Percentiles rank a stretch among this genome's conserved stretches.
Conservation (phyloP, 192 early-diverging fungal species). For the Backusella parvicylindrica region DNA sequence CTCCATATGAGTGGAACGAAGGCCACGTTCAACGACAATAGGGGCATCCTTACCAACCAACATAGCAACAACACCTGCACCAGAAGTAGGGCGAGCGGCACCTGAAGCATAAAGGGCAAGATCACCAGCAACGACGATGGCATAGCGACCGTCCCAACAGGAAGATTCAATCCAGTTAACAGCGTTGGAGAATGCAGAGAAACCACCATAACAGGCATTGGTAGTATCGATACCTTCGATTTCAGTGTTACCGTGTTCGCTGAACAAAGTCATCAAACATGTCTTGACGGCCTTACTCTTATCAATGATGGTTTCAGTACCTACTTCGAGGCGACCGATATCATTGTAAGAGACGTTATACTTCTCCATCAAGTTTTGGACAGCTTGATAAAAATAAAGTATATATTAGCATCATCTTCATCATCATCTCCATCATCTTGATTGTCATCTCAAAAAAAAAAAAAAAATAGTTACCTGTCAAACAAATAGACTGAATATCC, state of each 20-base stretch:
- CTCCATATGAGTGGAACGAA: slow-evolving; percentile 92
- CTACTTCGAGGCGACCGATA: slow-evolving; percentile 95
- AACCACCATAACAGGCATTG: slow-evolving; percentile 99
- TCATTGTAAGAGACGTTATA: slow-evolving; percentile 80
- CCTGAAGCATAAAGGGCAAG: slow-evolving; percentile 96
- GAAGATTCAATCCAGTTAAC: slow-evolving; percentile 97
- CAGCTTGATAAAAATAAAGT: slow-evolving; percentile 45
- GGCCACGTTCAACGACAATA: slow-evolving; percentile 85
- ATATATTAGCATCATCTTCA: neutral
- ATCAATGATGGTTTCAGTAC: slow-evolving; percentile 99
- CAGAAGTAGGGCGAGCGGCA: slow-evolving; percentile 89
- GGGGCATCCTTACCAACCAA: slow-evolving; percentile 92
- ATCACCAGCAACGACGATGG: slow-evolving; percentile 89
- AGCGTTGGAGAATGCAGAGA: slow-evolving; percentile 93
- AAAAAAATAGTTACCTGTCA: slow-evolving; percentile 62
- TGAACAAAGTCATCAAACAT: slow-evolving; percentile 93
- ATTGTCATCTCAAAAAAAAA: neutral
- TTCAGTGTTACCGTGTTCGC: slow-evolving; percentile 84
- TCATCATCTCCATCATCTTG: neutral
- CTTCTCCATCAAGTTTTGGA: slow-evolving; percentile 90
- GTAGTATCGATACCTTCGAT: slow-evolving; percentile 97
- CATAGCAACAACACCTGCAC: slow-evolving; percentile 89
- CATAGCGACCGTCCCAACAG: slow-evolving; percentile 91
- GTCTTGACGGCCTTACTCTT: slow-evolving; percentile 99
- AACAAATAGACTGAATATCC: slow-evolving; percentile 85